Evolutionary conservation across 495 filamentous ascomycete species (phyloP), one percentile per base, ranked within the genome.

Genomic region (Eremomyces bilateralis): DNA sequence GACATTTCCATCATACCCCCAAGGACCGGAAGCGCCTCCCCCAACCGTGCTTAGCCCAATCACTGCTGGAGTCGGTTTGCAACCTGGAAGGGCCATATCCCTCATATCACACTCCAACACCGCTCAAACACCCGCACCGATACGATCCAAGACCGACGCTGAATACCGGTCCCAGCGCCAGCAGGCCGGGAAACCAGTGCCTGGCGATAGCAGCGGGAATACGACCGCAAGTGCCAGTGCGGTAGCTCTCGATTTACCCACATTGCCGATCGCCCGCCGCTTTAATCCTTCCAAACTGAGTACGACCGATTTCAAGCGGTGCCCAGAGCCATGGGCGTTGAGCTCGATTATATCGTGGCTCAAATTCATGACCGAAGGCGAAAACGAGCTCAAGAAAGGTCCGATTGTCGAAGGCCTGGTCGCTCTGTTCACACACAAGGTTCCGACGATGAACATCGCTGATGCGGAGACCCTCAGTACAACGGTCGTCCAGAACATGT

Each of bases 361-460:
- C 38, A 73, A 73, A 38, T 73, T 79, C 35, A 72, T 95, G 65
- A 76, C 79, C 20, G 83, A 91, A 41, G 84, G 83, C 13, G 71
- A 74, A 36, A 62, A 58, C 28, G 82, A 99, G 55, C 64, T 99
- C 16, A 80, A 76, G 45, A 67, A 78, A 46, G 73, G 77, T 37
- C 71, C 76, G 3, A 66, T 95, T 30, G 72, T 76, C 21, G 83
- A 94, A 35, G 84, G 78, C 1, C 67, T 95, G 28, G 73, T 93
- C 16, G 80, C 73, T 5, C 59, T 99, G 15, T 95, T 99, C 50
- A 92, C 83, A 12, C 71, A 83, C 56, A 93, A 92, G 53, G 83
- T 99, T 1, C 83, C 90, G 1, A 99, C 85, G 0, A 95, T 99
- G 88, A 95, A 99, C 46, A 83, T 82, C 30, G 83, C 88, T 1